Base-by-base conservation (phyloP, 805 yeast species). In the Schizosaccharomyces osmophilus region DNA sequence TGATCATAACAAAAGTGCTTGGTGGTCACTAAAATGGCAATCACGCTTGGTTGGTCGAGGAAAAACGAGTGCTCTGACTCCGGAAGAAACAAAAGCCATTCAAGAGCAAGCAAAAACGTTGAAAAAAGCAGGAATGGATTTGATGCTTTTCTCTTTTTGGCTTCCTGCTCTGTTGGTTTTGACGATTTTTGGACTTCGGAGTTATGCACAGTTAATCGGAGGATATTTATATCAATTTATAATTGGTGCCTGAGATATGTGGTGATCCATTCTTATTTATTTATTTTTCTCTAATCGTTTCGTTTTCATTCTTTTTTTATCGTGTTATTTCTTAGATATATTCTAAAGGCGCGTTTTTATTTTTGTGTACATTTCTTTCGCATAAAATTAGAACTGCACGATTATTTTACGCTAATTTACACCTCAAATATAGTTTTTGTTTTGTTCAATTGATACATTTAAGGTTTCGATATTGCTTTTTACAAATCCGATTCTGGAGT, bases 11-110 rank as follows among this genome's bases (percentile, higher is more conserved):
- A 51, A 29, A 24, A 51, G 57, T 4, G 57, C 26, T 1, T 51
- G 57, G 57, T 51, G 57, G 57, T 51, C 57, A 19, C 15, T 51
- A 2, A 51, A 29, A 29, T 51, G 57, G 57, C 57, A 51, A 51
- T 51, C 57, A 8, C 57, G 57, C 31, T 17, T 51, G 8, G 57
- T 51, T 51, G 57, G 57, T 51, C 57, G 57, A 6, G 57, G 57
- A 11, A 51, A 51, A 24, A 24, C 36, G 13, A 24, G 31, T 17
- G 57, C 57, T 3, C 11, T 51, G 31, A 51, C 57, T 24, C 57
- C 57, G n/a, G 57, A 51, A 24, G 57, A 51, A 51, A 29, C 31
- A 17, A 22, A 29, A 51, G 57, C 36, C n/a, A 29, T 51, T 11
- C 57, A 29, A 17, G 57, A 51, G 57, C 57, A 51, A 29, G 57